Evolutionary conservation across 2,329 filamentous ascomycete genomes (phyloP).

Genomic region (Cladosporium colombiae): DNA sequence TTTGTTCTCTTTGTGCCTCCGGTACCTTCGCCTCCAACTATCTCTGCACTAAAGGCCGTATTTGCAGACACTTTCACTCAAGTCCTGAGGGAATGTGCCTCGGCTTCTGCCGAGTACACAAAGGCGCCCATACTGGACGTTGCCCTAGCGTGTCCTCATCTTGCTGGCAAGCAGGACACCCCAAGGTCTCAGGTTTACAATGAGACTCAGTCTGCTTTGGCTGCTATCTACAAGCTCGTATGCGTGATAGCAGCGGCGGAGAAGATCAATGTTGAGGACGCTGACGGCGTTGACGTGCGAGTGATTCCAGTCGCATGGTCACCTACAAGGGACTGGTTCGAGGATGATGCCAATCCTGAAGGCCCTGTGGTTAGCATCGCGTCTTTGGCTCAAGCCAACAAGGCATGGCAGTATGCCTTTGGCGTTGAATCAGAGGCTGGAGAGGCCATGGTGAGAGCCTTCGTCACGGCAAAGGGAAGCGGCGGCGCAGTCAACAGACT

Average conservation of each 20-base stretch:
- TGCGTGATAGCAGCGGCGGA: constrained; percentile 68
- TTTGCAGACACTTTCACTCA: constrained; percentile 46
- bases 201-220: constrained; percentile 71
- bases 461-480: constrained; percentile 38
- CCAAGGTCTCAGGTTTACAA: constrained; percentile 63
- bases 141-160: constrained; percentile 64
- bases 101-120: constrained; percentile 33
- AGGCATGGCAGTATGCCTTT: constrained; percentile 67
- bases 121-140: constrained; percentile 54
- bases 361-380: constrained; percentile 55
- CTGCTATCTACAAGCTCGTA: constrained; percentile 75
- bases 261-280: constrained; percentile 63
- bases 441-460: constrained; percentile 56
- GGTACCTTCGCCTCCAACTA: constrained; percentile 42
- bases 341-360: constrained; percentile 31
- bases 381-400: constrained; percentile 50
- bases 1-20: constrained; percentile 50
- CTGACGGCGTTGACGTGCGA: constrained; percentile 73
- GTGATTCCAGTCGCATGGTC: constrained; percentile 71
- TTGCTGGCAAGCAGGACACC: constrained; percentile 52
- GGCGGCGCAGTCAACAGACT: constrained; percentile 38
- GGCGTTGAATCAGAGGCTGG: constrained; percentile 66
- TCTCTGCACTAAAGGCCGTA: constrained; percentile 44
- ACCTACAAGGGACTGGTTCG: constrained; percentile 20
- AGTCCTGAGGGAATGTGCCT: constrained; percentile 45